Conservation (phyloP, 2,329 filamentous ascomycete genomes). For the Colletotrichum shisoi region DNA sequence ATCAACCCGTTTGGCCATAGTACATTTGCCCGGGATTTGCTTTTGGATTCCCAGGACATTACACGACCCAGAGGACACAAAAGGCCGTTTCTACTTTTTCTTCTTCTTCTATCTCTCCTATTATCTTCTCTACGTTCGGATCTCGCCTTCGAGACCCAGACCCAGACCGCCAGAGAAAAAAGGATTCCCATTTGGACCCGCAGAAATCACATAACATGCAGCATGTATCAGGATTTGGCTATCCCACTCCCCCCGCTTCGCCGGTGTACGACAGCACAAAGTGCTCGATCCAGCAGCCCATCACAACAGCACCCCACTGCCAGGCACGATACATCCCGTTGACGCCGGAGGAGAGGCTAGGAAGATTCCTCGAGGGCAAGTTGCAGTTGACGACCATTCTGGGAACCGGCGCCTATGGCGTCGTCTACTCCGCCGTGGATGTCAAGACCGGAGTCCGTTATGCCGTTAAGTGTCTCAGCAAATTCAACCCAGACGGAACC, state of each 20-base stretch:
- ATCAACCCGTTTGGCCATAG: constrained; percentile 40
- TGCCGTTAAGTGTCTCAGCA: constrained; percentile 97
- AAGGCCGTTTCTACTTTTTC: constrained; percentile 41
- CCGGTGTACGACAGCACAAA: constrained; percentile 62
- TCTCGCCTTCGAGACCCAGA: constrained; percentile 39
- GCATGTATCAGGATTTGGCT: constrained; percentile 65
- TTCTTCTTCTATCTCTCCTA: constrained; percentile 40
- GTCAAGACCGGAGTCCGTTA: constrained; percentile 82
- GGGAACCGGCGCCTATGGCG: constrained; percentile 93
- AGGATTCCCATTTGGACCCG: constrained; percentile 42
- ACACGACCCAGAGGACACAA: constrained; percentile 30
- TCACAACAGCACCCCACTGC: constrained; percentile 49
- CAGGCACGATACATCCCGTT: constrained; percentile 62
- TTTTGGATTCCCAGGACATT: constrained; percentile 35
- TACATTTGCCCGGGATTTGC: constrained; percentile 31
- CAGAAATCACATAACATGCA: constrained; percentile 61
- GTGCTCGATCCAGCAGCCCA: constrained; percentile 53
- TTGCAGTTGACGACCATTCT: constrained; percentile 85
- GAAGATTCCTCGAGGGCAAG: constrained; percentile 80
- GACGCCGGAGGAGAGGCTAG: constrained; percentile 84
- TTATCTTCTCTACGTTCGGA: constrained; percentile 31
- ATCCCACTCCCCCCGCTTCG: constrained; percentile 66
- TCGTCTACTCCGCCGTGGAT: constrained; percentile 90
- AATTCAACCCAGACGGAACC: constrained; percentile 75
- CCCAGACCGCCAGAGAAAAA: constrained; percentile 38